Evolutionary conservation across 2,329 filamentous ascomycete genomes (phyloP).

Genomic region (Macrophomina phaseolina): DNA sequence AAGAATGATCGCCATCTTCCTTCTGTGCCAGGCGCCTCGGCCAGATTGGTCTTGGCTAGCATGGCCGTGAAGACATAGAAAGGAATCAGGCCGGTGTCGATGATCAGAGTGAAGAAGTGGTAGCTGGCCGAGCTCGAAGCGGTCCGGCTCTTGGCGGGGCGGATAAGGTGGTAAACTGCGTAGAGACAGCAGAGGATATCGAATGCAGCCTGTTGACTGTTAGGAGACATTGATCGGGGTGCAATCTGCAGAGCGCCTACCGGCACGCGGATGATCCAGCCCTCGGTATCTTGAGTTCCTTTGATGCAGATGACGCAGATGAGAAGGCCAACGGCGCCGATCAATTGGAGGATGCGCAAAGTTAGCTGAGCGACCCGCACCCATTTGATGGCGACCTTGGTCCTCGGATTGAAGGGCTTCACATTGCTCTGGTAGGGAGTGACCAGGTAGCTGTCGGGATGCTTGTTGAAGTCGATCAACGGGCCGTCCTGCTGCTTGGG

Average conservation of each 20-base stretch:
- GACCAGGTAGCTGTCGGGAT: constrained; percentile 77
- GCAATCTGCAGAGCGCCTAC: constrained; percentile 56
- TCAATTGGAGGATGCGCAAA: constrained; percentile 69
- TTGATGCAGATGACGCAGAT: constrained; percentile 79
- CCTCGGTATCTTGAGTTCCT: constrained; percentile 66
- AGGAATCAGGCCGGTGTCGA: constrained; percentile 70
- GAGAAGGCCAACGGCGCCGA: constrained; percentile 73
- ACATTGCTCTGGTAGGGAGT: constrained; percentile 66
- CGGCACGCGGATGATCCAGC: constrained; percentile 78
- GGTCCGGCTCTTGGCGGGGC: constrained; percentile 72
- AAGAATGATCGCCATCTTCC: constrained; percentile 74
- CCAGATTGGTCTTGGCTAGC: constrained; percentile 59
- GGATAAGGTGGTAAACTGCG: constrained; percentile 78
- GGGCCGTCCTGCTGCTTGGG: constrained; percentile 74
- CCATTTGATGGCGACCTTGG: constrained; percentile 73
- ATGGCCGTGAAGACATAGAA: constrained; percentile 67
- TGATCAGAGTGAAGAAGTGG: constrained; percentile 78
- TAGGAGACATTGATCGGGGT: not conserved
- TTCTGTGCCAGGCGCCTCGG: constrained; percentile 49
- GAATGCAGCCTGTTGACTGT: constrained; percentile 68
- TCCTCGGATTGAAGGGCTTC: constrained; percentile 70
- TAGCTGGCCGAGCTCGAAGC: constrained; percentile 86
- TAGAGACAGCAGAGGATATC: constrained; percentile 76
- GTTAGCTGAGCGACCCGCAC: constrained; percentile 71
- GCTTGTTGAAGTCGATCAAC: constrained; percentile 79